Conservation (phyloP, 768 basidiomycete genomes). For the Russula sp. region DNA sequence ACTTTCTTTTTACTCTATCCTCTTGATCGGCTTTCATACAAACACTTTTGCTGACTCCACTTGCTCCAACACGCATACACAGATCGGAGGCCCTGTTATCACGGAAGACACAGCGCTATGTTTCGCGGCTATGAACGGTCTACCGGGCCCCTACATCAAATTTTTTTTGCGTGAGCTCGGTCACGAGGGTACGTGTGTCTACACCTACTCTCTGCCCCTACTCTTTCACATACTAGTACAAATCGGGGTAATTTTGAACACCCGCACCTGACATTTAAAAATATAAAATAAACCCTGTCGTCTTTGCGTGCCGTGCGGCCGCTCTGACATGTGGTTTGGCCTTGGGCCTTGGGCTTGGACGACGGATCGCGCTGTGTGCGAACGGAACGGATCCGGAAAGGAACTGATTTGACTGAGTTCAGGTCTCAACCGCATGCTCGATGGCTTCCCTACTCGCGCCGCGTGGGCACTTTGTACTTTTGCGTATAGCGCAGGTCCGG, state of each 20-base stretch:
- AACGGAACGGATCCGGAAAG: neutral
- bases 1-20: neutral
- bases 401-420: neutral
- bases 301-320: neutral
- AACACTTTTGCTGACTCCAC: too few relatives aligned
- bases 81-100: slow-evolving; percentile 56
- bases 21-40: too few relatives aligned
- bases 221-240: neutral
- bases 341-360: too few relatives aligned
- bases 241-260: neutral
- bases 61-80: neutral
- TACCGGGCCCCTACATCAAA: slow-evolving; percentile 98
- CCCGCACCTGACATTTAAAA: neutral
- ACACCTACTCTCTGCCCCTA: neutral
- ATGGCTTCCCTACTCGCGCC: slow-evolving; percentile 67
- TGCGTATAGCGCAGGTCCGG: slow-evolving; percentile 84
- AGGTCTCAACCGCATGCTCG: slow-evolving; percentile 82
- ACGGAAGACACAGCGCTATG: slow-evolving; percentile 96
- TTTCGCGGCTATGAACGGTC: slow-evolving; percentile 82
- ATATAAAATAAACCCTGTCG: too few relatives aligned
- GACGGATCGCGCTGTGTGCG: too few relatives aligned
- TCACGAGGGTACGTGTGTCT: slow-evolving; percentile 61
- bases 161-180: slow-evolving; percentile 81
- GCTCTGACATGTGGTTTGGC: too few relatives aligned
- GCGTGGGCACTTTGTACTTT: slow-evolving; percentile 96